These are phyloP conservation scores for Vitis hybrid DNA, from an alignment of 177 flowering plant species.

Conservation along the genomic window DNA sequence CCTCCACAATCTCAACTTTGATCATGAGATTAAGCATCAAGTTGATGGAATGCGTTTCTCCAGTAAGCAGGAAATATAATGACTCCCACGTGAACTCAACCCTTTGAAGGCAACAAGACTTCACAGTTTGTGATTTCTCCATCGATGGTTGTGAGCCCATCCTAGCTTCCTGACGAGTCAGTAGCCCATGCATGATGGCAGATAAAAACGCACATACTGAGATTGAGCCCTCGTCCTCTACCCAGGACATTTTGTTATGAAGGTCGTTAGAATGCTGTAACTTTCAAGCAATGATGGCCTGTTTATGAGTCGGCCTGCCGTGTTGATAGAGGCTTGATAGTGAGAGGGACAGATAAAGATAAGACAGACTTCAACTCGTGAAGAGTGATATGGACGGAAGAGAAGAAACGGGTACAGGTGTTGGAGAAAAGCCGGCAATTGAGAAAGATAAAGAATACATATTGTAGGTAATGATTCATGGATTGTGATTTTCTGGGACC, in stretches of 20 bases:
- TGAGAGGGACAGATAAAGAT: neutral
- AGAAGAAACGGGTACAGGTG: neutral
- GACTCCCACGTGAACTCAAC: too few species aligned
- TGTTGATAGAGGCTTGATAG: neutral
- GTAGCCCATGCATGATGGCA: too few species aligned
- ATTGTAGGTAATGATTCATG: neutral
- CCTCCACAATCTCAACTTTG: too few species aligned
- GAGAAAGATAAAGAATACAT: neutral
- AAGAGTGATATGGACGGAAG: neutral
- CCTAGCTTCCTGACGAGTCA: too few species aligned
- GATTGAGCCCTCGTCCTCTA: too few species aligned
- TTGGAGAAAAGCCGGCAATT: neutral
- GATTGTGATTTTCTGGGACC: neutral
- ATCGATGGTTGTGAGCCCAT: too few species aligned
- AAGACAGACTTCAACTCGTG: neutral
- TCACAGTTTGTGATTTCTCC: too few species aligned
- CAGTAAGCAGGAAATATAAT: too few species aligned
- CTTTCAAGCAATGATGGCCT: neutral
- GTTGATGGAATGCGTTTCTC: too few species aligned
- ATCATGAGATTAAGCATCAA: too few species aligned
- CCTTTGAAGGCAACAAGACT: too few species aligned
- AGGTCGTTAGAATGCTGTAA: constrained; percentile 9
- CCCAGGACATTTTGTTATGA: neutral
- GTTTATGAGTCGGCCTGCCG: neutral
- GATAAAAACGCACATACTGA: too few species aligned